phyloP scores from a whole-genome alignment of 768 basidiomycete species.

The Collybiopsis luxurians region DNA sequence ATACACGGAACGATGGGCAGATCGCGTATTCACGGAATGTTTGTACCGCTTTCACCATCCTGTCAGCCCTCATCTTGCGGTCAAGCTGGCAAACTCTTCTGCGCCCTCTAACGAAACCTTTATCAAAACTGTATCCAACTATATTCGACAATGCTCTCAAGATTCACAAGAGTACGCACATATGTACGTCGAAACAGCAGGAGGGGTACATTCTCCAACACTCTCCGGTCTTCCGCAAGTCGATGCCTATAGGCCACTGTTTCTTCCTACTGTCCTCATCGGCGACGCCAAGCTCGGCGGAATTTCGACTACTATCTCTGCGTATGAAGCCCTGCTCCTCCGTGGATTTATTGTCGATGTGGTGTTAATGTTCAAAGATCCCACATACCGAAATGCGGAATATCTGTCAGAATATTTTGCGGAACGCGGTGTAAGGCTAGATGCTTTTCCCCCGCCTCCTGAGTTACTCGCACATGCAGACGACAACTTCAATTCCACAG shows the following conservation, averaged over 20 bases:
- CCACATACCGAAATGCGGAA: slow-evolving; percentile 75
- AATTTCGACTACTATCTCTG: slow-evolving; percentile 86
- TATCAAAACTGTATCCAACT: slow-evolving; percentile 57
- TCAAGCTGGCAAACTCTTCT: slow-evolving; percentile 35
- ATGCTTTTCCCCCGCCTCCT: slow-evolving; percentile 52
- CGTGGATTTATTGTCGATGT: slow-evolving; percentile 88
- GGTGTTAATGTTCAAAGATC: slow-evolving; percentile 79
- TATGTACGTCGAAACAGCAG: slow-evolving; percentile 92
- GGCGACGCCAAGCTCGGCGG: slow-evolving; percentile 91
- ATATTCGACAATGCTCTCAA: slow-evolving; percentile 56
- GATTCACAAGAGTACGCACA: slow-evolving; percentile 33
- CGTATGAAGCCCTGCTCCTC: slow-evolving; percentile 89
- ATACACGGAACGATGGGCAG: slow-evolving; percentile 38
- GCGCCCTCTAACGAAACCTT: slow-evolving; percentile 67
- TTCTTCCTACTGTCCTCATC: slow-evolving; percentile 83
- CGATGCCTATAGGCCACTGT: slow-evolving; percentile 83
- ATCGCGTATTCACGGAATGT: slow-evolving; percentile 59
- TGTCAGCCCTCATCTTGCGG: slow-evolving; percentile 92
- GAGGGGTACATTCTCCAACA: slow-evolving; percentile 88
- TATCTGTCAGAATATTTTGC: slow-evolving; percentile 80
- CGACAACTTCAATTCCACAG: slow-evolving; percentile 51
- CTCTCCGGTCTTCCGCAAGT: slow-evolving; percentile 80
- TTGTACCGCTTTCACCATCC: slow-evolving; percentile 85
- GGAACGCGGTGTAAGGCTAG: slow-evolving; percentile 60
- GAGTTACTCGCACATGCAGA: slow-evolving; percentile 32